Evolutionary conservation across 2,329 filamentous ascomycete genomes (phyloP), one percentile per base, ranked within the genome.

Genomic region (Calonectria crousiana): DNA sequence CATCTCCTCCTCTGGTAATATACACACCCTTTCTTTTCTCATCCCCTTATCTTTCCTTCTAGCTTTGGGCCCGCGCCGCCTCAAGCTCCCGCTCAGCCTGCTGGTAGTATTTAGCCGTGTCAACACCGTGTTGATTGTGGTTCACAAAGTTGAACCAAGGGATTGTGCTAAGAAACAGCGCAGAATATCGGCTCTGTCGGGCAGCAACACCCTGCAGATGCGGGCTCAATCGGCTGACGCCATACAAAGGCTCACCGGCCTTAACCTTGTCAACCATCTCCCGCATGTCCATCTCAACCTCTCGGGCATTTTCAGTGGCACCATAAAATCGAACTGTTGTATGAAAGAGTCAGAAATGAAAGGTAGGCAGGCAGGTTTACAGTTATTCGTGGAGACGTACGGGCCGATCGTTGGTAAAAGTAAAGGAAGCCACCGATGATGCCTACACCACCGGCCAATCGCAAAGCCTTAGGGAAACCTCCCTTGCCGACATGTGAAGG

Each of bases 121-220:
- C 97, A 73, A 99, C 95, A 80, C 97, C 97, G 85, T 99, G 97
- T 91, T 97, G 88, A 84, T 92, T 93, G 87, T 99, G 97, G 87
- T 99, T 98, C 83, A 98, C 96, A 87, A 99, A 94, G 89, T 99
- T 99, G 88, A 98, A 96, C 97, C 96, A 98, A 49, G 96, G 96
- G 71, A 99, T 88, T 69, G 96, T 92, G 83, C 95, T 94, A 78
- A 95, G 88, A 85, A 96, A 97, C 38, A 97, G 89, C 51, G 94
- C 94, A 47, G 95, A 93, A 89, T 98, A 98, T 83, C 97, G 91
- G 82, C 95, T 98, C 88, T 99, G 98, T 80, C 97, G 90, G 74
- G 95, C 92, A 67, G 97, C 96, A 49, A 98, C 94, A 74, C 96
- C 97, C 87, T 99, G 97, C 89, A 98, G 94, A 86, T 98, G 95